phyloP scores from a whole-genome alignment of 495 filamentous ascomycete species.

The Glonium stellatum region DNA sequence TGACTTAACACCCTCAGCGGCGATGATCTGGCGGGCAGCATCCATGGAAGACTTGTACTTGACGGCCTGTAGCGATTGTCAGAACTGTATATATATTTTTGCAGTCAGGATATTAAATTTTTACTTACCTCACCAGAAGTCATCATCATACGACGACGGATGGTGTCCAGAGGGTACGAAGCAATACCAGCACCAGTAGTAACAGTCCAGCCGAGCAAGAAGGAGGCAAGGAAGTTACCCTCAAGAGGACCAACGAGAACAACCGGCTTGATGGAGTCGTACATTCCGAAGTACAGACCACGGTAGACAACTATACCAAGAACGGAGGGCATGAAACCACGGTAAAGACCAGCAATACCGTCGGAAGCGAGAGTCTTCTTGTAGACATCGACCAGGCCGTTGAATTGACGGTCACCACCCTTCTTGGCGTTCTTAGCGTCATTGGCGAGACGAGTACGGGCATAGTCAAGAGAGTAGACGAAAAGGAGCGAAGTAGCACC shows the following conservation, averaged over 20 bases:
- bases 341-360: slow-evolving; percentile 98
- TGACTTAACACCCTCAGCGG: slow-evolving; percentile 91
- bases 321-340: slow-evolving; percentile 99
- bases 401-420: slow-evolving; percentile 98
- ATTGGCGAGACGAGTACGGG: slow-evolving; percentile 99
- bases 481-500: slow-evolving; percentile 99
- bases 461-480: slow-evolving; percentile 99
- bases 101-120: neutral
- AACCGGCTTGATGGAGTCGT: slow-evolving; percentile 99
- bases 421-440: slow-evolving; percentile 96
- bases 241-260: slow-evolving; percentile 84
- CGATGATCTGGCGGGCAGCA: slow-evolving; percentile 90
- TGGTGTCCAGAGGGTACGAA: slow-evolving; percentile 98
- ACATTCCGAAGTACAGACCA: slow-evolving; percentile 99
- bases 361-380: slow-evolving; percentile 98
- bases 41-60: slow-evolving; percentile 96
- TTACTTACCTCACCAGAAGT: slow-evolving; percentile 68
- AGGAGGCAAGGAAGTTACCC: slow-evolving; percentile 98
- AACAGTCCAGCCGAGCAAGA: slow-evolving; percentile 97
- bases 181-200: slow-evolving; percentile 99
- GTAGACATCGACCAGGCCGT: slow-evolving; percentile 98
- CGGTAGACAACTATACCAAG: slow-evolving; percentile 99
- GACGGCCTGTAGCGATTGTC: slow-evolving; percentile 62
- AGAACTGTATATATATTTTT: slow-evolving; percentile 5
- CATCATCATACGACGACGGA: slow-evolving; percentile 99